Base-by-base conservation (phyloP, 306 rosid genomes). In the Datisca glomerata region DNA sequence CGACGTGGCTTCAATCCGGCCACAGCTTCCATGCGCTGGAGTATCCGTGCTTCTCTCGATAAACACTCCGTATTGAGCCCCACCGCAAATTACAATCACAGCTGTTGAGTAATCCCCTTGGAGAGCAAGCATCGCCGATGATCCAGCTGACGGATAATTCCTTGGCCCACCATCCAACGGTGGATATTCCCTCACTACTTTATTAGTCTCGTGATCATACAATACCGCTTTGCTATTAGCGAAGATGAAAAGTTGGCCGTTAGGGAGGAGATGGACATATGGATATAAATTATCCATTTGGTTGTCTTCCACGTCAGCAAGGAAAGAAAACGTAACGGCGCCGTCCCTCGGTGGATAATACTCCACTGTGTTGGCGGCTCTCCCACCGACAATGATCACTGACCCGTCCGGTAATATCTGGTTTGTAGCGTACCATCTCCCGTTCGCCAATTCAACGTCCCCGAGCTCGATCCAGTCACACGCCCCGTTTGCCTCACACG, bases 201-300 rank as follows among this genome's bases (percentile, higher is more conserved):
- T 15, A 24, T 79, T 65, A 0, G 3, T 1, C 2, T 15, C 7
- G 42, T 60, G 54, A 14, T 86, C 75, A 24, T 73, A 86, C 64
- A 63, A n/a, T 5, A 75, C 76, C 0, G 96, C 75, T 18, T 48
- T 75, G 48, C 80, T 69, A 57, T 86, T 86, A 0, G 94, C 96
- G 24, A 86, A 86, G 38, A 86, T 65, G 66, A 86, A 86, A 5
- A 86, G 80, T 5, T 59, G 53, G 14, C 94, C 94, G 57, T 66
- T 66, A 2, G 96, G 94, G 28, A 86, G 92, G 31, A 86, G 84
- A 15, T 86, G 94, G 0, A 86, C 75, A 49, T 81, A 81, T 6
- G 96, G 96, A 48, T 86, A 86, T 7, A 86, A 41, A 45, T 86
- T 86, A 57, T 86, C 94, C 86, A 81, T 66, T 33, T 86, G 96